Evolutionary conservation across 106 monocot species (phyloP).

Genomic region (Posidonia australis): DNA sequence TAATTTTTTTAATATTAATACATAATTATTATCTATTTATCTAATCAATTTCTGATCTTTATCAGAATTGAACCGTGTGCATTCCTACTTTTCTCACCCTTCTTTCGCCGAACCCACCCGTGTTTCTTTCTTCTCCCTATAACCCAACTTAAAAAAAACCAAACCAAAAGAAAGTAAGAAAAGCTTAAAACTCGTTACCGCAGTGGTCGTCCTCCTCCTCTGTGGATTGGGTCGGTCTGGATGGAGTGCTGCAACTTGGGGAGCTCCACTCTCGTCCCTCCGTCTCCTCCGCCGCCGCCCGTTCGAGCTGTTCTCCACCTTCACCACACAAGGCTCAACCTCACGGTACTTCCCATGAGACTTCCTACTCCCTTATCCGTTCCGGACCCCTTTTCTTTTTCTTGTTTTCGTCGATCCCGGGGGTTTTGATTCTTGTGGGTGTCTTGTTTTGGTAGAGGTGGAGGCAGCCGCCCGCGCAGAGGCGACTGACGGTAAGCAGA

Average conservation of each 20-base stretch:
- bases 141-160: no score
- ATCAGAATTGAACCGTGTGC: no score
- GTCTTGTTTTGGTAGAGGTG: conserved; percentile 20
- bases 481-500: conserved; percentile 5
- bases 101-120: no score
- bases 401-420: not conserved
- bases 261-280: conserved; percentile 16
- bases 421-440: not conserved
- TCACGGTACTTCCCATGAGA: conserved; percentile 12
- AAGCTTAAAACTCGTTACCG: no score
- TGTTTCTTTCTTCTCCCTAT: no score
- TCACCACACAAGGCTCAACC: conserved; percentile 13
- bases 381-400: not conserved
- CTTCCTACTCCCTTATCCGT: not conserved
- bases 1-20: no score
- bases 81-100: no score
- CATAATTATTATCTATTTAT: no score
- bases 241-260: conserved; percentile 23
- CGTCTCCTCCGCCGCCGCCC: conserved; percentile 4
- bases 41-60: no score
- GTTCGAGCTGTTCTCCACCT: conserved; percentile 2
- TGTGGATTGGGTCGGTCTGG: no score
- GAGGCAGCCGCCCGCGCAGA: conserved; percentile 6
- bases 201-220: no score
- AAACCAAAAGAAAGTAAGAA: no score